phyloP scores from a whole-genome alignment of 805 yeast genomes.

The Tetrapisispora nanseiensis region DNA sequence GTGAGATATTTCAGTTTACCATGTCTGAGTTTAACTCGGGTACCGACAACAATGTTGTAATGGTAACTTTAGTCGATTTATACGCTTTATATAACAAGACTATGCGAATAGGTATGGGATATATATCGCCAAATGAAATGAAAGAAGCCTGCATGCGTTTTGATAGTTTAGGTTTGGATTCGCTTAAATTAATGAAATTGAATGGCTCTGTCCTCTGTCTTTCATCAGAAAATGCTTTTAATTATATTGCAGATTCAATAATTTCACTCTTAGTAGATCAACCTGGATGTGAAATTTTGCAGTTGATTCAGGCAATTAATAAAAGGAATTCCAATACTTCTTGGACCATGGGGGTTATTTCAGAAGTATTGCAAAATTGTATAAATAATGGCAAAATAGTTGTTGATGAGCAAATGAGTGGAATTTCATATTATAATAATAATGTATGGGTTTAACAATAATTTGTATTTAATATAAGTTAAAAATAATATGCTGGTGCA shows the following conservation, averaged over 20 bases:
- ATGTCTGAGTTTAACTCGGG: conserved; percentile 32
- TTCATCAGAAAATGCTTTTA: conserved; percentile 25
- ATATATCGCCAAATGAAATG: conserved; percentile 63
- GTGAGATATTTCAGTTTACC: conserved; percentile 67
- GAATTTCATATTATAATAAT: conserved; percentile 54
- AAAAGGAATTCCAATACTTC: conserved; percentile 30
- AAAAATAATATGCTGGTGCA: no score
- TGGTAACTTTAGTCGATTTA: conserved; percentile 50
- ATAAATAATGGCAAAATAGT: conserved; percentile 49
- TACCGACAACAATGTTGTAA: conserved; percentile 37
- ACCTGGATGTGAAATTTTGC: conserved; percentile 26
- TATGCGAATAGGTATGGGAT: conserved; percentile 52
- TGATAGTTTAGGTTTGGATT: conserved; percentile 43
- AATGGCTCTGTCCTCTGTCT: conserved; percentile 30
- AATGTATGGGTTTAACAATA: conserved; percentile 18
- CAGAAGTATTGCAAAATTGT: conserved; percentile 53
- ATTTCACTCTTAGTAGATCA: conserved; percentile 14
- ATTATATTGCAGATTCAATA: conserved; percentile 22
- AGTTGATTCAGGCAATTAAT: conserved; percentile 20
- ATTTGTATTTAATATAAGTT: no score
- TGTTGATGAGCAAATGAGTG: conserved; percentile 60
- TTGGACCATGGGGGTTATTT: conserved; percentile 59
- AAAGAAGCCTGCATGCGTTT: conserved; percentile 50
- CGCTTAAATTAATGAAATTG: conserved; percentile 30
- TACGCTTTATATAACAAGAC: conserved; percentile 56